Evolutionary conservation across 2,329 filamentous ascomycete species (phyloP).

Genomic region (Xylaria sp.): DNA sequence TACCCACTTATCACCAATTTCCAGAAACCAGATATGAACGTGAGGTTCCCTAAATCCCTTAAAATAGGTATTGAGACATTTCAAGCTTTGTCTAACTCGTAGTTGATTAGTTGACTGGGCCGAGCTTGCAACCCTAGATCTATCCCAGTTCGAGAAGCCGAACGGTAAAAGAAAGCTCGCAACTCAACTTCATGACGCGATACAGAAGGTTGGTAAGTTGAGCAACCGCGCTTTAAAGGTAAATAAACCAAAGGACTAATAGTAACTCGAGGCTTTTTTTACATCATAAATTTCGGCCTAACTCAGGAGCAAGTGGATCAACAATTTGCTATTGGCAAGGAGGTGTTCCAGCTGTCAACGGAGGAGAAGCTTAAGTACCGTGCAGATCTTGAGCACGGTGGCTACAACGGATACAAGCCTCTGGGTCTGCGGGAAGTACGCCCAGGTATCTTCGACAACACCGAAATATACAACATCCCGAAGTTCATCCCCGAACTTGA

Average conservation of each 20-base stretch:
- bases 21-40: conserved; percentile 52
- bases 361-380: conserved; percentile 70
- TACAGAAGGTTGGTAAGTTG: conserved; percentile 54
- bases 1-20: conserved; percentile 51
- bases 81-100: not conserved
- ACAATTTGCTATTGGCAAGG: conserved; percentile 70
- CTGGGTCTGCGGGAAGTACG: conserved; percentile 53
- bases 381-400: conserved; percentile 61
- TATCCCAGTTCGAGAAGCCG: conserved; percentile 63
- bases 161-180: conserved; percentile 66
- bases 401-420: conserved; percentile 68
- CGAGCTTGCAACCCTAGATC: conserved; percentile 67
- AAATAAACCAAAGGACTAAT: not conserved
- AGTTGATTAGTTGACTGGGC: conserved; percentile 58
- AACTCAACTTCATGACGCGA: conserved; percentile 65
- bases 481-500: conserved; percentile 53
- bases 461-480: conserved; percentile 56
- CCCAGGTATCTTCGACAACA: conserved; percentile 53
- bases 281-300: conserved; percentile 72
- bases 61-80: not conserved
- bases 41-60: conserved; percentile 38
- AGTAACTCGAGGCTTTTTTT: conserved; percentile 64
- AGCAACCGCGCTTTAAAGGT: too few species aligned
- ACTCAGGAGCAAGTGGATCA: conserved; percentile 68
- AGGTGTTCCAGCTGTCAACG: conserved; percentile 66